Base-by-base conservation (phyloP, 2,329 filamentous ascomycete genomes). In the Colletotrichum godetiae region DNA sequence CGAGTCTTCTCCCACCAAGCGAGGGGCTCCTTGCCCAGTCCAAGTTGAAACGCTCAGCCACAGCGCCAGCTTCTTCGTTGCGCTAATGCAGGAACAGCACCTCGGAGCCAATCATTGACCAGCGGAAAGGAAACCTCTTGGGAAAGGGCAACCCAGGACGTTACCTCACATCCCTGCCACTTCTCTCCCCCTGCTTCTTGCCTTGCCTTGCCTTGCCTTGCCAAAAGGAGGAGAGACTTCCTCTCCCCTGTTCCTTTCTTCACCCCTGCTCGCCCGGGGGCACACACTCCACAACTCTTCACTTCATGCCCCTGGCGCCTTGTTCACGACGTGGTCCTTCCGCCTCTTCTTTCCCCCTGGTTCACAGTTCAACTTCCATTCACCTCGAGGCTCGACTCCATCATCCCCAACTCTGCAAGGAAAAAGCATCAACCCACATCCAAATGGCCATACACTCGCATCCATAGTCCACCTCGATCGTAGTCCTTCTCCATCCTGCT, bases 41-140 rank as follows among this genome's bases (percentile, higher is more conserved):
- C 56, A 74, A 69, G 74, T 75, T 74, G 74, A 75, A 74, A 75
- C 72, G 66, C 74, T 74, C 68, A 74, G 74, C 74, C 72, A 75
- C 74, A 33, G 67, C 67, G 57, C 72, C 42, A 31, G 62, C 27
- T 42, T 33, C 33, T 52, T 22, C 42, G 42, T 55, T 42, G 56
- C 72, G 61, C 74, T 72, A 75, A 58, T 75, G 72, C 74, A 75
- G 74, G 74, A 68, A 75, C 74, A 13, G 11, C 19, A 31, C 12
- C n/a, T 49, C 24, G 24, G 49, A 60, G 46, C 72, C 72, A 74
- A 74, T 74, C 22, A 60, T 29, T 33, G 24, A 22, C 4, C 2
- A 33, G 24, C 49, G 68, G 57, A 63, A 58, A 19, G 62, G 56
- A 64, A 73, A 56, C 70, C 56, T 73, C 35, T 73, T 70, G 58